A percentile compares a stretch with the other conserved stretches of the same genome.
These are phyloP conservation scores for Chrysoporthe deuterocubensis DNA, from an alignment of 2,329 filamentous ascomycete species.

Conservation along the genomic window DNA sequence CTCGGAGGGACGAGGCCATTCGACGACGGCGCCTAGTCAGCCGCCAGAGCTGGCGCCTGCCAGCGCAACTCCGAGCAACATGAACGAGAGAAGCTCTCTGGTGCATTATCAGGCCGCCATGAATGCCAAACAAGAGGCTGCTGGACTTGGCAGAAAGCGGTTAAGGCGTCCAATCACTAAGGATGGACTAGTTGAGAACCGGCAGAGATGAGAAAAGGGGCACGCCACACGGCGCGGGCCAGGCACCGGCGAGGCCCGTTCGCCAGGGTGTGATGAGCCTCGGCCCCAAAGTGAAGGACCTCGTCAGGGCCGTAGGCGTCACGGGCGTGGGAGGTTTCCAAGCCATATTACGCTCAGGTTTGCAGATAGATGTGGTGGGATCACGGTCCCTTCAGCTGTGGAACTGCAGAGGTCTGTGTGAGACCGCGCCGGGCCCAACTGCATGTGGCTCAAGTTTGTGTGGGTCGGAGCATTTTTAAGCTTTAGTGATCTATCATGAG, in stretches of 20 bases:
- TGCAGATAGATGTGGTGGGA: not conserved
- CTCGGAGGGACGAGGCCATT: too few relatives aligned
- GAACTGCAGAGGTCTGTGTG: too few relatives aligned
- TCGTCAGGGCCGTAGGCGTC: not conserved
- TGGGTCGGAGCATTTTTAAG: not conserved
- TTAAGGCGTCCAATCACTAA: not conserved
- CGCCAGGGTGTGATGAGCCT: not conserved
- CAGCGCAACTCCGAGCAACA: too few relatives aligned
- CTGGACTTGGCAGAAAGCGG: not conserved
- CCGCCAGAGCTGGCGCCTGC: too few relatives aligned
- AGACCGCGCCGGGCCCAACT: too few relatives aligned
- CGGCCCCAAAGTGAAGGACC: not conserved
- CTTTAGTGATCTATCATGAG: not conserved
- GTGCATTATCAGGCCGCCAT: not conserved
- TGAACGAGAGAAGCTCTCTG: too few relatives aligned
- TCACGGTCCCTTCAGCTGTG: too few relatives aligned
- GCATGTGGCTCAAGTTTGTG: not conserved
- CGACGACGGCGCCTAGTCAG: too few relatives aligned
- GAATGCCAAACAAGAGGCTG: not conserved
- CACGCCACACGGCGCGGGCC: not conserved
- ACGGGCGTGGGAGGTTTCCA: not conserved
- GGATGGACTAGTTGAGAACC: not conserved
- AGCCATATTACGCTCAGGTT: not conserved
- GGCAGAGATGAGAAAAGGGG: conserved; percentile 1
- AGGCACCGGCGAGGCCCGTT: not conserved